Evolutionary conservation across 306 rosid species (phyloP), one percentile per base, ranked within the genome.

Genomic region (Prinsepia uniflora): DNA sequence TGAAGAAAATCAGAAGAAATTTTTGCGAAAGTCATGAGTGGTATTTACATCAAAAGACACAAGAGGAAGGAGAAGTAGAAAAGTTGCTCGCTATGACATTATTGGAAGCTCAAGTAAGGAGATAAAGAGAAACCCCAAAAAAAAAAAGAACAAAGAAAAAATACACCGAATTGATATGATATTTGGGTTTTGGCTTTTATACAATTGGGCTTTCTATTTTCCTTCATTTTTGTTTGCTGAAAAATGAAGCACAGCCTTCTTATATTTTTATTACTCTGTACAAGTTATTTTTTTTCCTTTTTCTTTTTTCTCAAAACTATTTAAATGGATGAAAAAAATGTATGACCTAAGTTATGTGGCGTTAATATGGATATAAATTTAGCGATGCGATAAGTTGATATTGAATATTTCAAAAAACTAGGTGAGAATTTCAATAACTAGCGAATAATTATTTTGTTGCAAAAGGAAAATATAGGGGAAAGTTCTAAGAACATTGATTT

Each of bases 11-110:
- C 63, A 30, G 36, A 30, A 30, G 36, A 30, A 30, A 30, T 30
- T 30, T 30, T 30, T 30, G 36, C 2, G 36, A 0, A 3, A 30
- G 36, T 3, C 36, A 3, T 30, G 36, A 3, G 79, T 75, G 83
- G 65, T 73, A 80, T 86, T 83, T 78, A 81, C 72, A 57, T 13
- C 20, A 18, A 11, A 49, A 47, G n/a, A n/a, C n/a, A 24, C 70
- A 63, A 34, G n/a, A 46, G 48, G 66, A 61, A 70, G 65, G 39
- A 39, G 56, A 17, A 4, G 14, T 61, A 54, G 85, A 15, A 45
- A 50, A 67, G 62, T 20, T 47, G 67, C 71, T 6, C 34, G 44
- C 64, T 49, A 79, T 58, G 67, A 50, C 78, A 72, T 64, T 75
- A 71, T 70, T 68, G 72, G 73, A 70, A 79, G 65, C 12, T 57